Conservation (phyloP, 2,329 filamentous ascomycete genomes). For the Bipolaris cookei region DNA sequence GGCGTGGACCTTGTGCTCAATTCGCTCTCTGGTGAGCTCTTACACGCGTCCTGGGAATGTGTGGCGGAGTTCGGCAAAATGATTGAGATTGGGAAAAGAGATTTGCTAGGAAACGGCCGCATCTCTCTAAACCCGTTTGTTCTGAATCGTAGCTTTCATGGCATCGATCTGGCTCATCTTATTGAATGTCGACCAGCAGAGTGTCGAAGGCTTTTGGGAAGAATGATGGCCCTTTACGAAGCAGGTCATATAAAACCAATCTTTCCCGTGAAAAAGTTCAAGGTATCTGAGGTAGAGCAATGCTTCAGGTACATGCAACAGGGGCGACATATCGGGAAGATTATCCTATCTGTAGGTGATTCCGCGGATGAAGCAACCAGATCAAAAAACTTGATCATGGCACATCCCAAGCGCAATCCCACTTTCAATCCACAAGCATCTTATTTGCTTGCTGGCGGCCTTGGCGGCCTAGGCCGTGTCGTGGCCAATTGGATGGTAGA, state of each 20-base stretch:
- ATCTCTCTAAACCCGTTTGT: slow-evolving; percentile 22
- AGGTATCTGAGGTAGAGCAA: not conserved
- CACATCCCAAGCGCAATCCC: not conserved
- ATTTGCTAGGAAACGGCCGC: slow-evolving; percentile 9
- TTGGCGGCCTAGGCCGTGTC: slow-evolving; percentile 30
- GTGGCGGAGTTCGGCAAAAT: slow-evolving; percentile 44
- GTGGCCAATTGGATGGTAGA: slow-evolving; percentile 26
- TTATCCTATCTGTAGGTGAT: not conserved
- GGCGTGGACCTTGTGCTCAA: slow-evolving; percentile 48
- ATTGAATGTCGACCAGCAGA: not conserved
- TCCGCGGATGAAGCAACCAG: not conserved
- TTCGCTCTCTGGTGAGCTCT: slow-evolving; percentile 30
- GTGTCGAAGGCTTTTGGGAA: not conserved
- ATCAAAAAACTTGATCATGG: not conserved
- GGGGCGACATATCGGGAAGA: not conserved
- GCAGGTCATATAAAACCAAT: slow-evolving; percentile 16
- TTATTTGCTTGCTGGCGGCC: slow-evolving; percentile 34
- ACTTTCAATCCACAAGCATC: not conserved
- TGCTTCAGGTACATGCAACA: slow-evolving; percentile 4
- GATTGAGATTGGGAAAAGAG: slow-evolving; percentile 31
- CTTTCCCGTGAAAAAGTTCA: slow-evolving; percentile 21
- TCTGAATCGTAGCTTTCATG: slow-evolving; percentile 2
- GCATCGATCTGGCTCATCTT: not conserved
- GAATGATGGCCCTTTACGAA: slow-evolving; percentile 2
- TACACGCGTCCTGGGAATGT: slow-evolving; percentile 47